phyloP scores from a whole-genome alignment of 2,329 filamentous ascomycete species.

The Ascochyta rabiei region DNA sequence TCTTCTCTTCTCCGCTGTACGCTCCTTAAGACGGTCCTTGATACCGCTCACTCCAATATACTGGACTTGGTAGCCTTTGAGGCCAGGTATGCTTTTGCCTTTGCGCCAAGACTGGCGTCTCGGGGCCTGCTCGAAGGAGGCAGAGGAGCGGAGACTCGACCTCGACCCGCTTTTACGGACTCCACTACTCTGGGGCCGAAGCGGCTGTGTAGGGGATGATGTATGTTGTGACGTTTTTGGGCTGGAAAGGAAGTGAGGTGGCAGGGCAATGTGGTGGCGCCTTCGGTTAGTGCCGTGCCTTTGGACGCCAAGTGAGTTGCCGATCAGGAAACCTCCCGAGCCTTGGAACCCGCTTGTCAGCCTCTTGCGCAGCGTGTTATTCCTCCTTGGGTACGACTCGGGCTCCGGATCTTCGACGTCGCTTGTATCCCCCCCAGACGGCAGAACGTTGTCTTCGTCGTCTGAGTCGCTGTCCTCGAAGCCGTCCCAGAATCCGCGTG shows the following conservation, averaged over 20 bases:
- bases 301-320: slow-evolving; percentile 63
- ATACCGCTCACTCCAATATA: slow-evolving; percentile 59
- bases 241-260: slow-evolving; percentile 23
- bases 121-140: slow-evolving; percentile 19
- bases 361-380: slow-evolving; percentile 33
- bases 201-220: slow-evolving; percentile 29
- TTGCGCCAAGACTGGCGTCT: slow-evolving; percentile 35
- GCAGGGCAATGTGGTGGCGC: slow-evolving; percentile 35
- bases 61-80: slow-evolving; percentile 55
- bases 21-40: slow-evolving; percentile 54
- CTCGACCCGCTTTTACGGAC: slow-evolving; percentile 33
- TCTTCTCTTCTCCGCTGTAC: slow-evolving; percentile 58
- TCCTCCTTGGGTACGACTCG: slow-evolving; percentile 24
- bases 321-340: slow-evolving; percentile 56
- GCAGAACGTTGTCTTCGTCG: slow-evolving; percentile 46
- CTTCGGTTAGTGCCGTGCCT: slow-evolving; percentile 47
- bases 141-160: slow-evolving; percentile 26
- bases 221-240: slow-evolving; percentile 19
- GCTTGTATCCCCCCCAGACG: slow-evolving; percentile 55
- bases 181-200: slow-evolving; percentile 20
- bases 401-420: slow-evolving; percentile 41
- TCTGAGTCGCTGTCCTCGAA: slow-evolving; percentile 52
- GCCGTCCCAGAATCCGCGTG: slow-evolving; percentile 67
- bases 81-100: slow-evolving; percentile 48
- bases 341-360: slow-evolving; percentile 49